Conservation (phyloP, 1,284 basidiomycete genomes). For the Cystobasidium pallidum region DNA sequence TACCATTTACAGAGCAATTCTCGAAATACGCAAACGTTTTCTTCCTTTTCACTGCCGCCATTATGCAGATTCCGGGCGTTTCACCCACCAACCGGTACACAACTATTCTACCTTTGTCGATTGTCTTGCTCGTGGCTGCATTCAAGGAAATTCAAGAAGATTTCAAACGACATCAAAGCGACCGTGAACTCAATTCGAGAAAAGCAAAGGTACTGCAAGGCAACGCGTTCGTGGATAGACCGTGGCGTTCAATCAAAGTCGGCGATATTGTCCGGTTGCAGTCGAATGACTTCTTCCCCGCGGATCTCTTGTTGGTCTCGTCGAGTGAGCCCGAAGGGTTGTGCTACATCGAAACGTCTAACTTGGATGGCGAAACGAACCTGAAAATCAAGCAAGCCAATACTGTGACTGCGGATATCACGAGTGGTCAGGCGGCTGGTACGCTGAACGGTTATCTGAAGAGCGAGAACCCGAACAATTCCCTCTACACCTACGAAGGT, state of each 20-base stretch:
- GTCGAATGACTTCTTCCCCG: slow-evolving; percentile 92
- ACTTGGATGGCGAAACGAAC: slow-evolving; percentile 97
- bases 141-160: slow-evolving; percentile 98
- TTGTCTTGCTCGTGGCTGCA: slow-evolving; percentile 91
- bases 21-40: slow-evolving; percentile 98
- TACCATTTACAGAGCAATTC: slow-evolving; percentile 77
- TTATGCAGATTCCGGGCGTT: slow-evolving; percentile 97
- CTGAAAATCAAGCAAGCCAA: slow-evolving; percentile 98
- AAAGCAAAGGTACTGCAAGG: slow-evolving; percentile 71
- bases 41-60: slow-evolving; percentile 97
- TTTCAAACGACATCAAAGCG: slow-evolving; percentile 93
- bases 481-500: slow-evolving; percentile 91
- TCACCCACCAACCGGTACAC: slow-evolving; percentile 96
- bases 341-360: slow-evolving; percentile 96
- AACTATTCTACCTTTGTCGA: slow-evolving; percentile 86
- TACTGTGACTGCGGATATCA: slow-evolving; percentile 75
- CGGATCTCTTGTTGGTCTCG: slow-evolving; percentile 84
- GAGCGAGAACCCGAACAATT: slow-evolving; percentile 97
- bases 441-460: slow-evolving; percentile 79
- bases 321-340: slow-evolving; percentile 95
- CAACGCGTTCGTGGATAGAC: slow-evolving; percentile 70
- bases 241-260: slow-evolving; percentile 87
- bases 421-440: slow-evolving; percentile 73
- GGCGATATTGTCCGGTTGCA: slow-evolving; percentile 92
- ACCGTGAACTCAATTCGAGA: slow-evolving; percentile 86